phyloP scores from a whole-genome alignment of 1,139 yeast species.

The Sugiyamaella xylanicola region DNA sequence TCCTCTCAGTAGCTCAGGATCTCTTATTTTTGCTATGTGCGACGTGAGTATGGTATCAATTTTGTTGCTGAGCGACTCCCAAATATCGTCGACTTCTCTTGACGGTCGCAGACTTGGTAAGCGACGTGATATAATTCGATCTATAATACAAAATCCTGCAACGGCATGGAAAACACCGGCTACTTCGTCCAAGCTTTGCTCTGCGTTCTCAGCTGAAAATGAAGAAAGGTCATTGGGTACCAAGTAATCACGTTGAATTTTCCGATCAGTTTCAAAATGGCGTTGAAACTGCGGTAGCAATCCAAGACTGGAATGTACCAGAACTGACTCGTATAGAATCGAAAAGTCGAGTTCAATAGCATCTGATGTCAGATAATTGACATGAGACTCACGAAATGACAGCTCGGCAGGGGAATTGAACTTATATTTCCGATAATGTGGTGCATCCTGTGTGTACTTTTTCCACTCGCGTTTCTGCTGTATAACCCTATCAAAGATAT shows the following conservation, averaged over 20 bases:
- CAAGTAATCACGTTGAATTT: slow-evolving; percentile 71
- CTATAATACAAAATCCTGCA: slow-evolving; percentile 77
- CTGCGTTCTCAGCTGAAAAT: slow-evolving; percentile 5
- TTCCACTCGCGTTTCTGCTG: slow-evolving; percentile 63
- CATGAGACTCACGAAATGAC: slow-evolving; percentile 61
- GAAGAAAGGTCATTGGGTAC: slow-evolving; percentile 50
- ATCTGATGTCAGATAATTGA: slow-evolving; percentile 45
- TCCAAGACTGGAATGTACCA: slow-evolving; percentile 76
- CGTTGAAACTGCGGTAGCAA: slow-evolving; percentile 61
- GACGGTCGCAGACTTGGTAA: slow-evolving; percentile 47
- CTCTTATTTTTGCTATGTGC: slow-evolving; percentile 31
- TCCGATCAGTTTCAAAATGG: slow-evolving; percentile 72
- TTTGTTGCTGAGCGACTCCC: slow-evolving; percentile 61
- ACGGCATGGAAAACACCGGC: slow-evolving; percentile 52
- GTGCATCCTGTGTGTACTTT: slow-evolving; percentile 44
- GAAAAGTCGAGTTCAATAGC: slow-evolving; percentile 58
- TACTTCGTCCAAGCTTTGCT: slow-evolving; percentile 27
- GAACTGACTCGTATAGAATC: slow-evolving; percentile 76
- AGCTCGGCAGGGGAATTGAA: slow-evolving; percentile 86
- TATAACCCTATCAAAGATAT: slow-evolving; percentile 57
- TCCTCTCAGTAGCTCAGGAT: slow-evolving; percentile 46
- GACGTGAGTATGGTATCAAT: slow-evolving; percentile 37
- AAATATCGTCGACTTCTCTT: slow-evolving; percentile 66
- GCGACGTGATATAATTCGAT: slow-evolving; percentile 63
- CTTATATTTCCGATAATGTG: slow-evolving; percentile 59